Evolutionary conservation across 768 basidiomycete species (phyloP).

Genomic region (Clitopilus hobsonii): DNA sequence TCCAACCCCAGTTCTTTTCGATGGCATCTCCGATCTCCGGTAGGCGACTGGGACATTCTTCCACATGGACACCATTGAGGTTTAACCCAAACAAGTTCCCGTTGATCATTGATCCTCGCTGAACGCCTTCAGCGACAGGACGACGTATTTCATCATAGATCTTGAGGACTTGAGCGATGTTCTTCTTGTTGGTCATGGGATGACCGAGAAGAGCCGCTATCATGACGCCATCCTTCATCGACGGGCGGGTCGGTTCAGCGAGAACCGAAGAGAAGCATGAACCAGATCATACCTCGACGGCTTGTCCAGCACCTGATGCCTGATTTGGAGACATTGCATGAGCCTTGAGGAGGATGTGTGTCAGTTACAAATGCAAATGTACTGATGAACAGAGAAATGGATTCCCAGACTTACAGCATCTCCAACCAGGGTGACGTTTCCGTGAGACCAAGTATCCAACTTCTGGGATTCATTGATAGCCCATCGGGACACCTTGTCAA

Average conservation of each 20-base stretch:
- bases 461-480: slow-evolving; percentile 31
- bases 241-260: neutral
- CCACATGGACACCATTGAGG: slow-evolving; percentile 14
- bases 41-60: slow-evolving; percentile 12
- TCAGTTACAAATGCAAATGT: neutral
- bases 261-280: neutral
- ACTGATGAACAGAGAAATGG: too few species aligned
- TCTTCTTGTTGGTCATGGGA: slow-evolving; percentile 13
- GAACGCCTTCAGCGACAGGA: slow-evolving; percentile 26
- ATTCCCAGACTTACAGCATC: slow-evolving; percentile 37
- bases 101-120: slow-evolving; percentile 20
- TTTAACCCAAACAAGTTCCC: slow-evolving; percentile 23
- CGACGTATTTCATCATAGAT: slow-evolving; percentile 34
- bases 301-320: slow-evolving; percentile 46
- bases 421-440: slow-evolving; percentile 36
- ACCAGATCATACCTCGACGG: slow-evolving; percentile 32
- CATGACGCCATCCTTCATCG: slow-evolving; percentile 13
- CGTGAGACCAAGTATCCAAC: slow-evolving; percentile 31
- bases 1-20: slow-evolving; percentile 25
- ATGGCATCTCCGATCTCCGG: slow-evolving; percentile 22
- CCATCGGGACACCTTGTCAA: slow-evolving; percentile 33
- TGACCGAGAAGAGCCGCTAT: slow-evolving; percentile 13
- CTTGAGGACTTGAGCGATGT: slow-evolving; percentile 22
- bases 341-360: slow-evolving; percentile 21
- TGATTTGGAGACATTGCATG: slow-evolving; percentile 44